phyloP scores from a whole-genome alignment of 805 yeast species.

The Alloascoidea africana region DNA sequence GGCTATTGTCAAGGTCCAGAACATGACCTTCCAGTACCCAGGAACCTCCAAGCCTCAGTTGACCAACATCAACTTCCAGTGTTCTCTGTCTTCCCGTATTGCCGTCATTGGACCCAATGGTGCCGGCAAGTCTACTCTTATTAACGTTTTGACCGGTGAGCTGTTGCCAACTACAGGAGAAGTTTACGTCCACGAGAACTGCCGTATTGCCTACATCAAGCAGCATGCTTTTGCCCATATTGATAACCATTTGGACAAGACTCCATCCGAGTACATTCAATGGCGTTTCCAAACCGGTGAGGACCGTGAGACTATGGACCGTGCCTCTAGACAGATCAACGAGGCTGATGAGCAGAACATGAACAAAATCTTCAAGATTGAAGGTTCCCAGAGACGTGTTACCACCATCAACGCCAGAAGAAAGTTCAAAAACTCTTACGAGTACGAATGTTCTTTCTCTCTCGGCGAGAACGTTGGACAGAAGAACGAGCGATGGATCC shows the following conservation, averaged over 20 bases:
- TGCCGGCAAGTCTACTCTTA: constrained; percentile 99
- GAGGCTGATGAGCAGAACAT: constrained; percentile 95
- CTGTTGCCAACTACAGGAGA: constrained; percentile 96
- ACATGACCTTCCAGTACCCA: constrained; percentile 99
- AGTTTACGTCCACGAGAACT: constrained; percentile 98
- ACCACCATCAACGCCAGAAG: constrained; percentile 90
- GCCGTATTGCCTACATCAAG: constrained; percentile 99
- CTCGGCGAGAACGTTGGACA: constrained; percentile 98
- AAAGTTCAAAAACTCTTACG: constrained; percentile 99
- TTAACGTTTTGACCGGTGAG: constrained; percentile 98
- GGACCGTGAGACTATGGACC: constrained; percentile 99
- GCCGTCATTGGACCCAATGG: constrained; percentile 99
- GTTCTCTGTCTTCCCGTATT: constrained; percentile 98
- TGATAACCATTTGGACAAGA: constrained; percentile 96
- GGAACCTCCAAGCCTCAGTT: constrained; percentile 97
- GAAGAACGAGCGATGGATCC: constrained; percentile 99
- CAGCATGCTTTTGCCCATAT: constrained; percentile 99
- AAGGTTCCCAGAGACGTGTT: constrained; percentile 97
- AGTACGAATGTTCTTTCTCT: constrained; percentile 95
- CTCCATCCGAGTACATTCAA: constrained; percentile 99
- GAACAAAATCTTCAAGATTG: constrained; percentile 99
- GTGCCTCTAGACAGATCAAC: constrained; percentile 97
- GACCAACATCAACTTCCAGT: constrained; percentile 86
- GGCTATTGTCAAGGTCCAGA: constrained; percentile 95
- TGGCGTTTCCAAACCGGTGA: constrained; percentile 99